Conservation (phyloP, 2,329 filamentous ascomycete genomes). For the Pestalotiopsis fici region DNA sequence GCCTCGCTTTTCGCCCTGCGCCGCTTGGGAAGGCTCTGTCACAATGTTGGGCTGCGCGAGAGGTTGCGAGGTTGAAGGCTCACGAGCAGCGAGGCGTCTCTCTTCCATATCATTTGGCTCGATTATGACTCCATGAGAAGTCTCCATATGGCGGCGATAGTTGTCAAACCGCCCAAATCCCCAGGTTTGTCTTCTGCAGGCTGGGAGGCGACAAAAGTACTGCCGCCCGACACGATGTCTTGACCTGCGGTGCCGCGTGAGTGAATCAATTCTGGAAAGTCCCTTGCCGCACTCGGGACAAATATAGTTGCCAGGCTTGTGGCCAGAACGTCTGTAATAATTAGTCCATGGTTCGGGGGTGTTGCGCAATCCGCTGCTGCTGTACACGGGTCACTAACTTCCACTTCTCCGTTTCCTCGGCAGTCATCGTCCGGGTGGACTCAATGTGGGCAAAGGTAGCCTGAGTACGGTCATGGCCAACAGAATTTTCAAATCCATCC, state of each 20-base stretch:
- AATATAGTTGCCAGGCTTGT: background rate
- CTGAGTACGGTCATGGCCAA: background rate
- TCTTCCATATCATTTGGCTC: slow-evolving; percentile 1
- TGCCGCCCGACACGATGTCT: slow-evolving; percentile 9
- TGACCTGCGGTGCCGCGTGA: slow-evolving; percentile 8
- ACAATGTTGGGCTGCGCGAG: background rate
- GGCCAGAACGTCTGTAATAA: background rate
- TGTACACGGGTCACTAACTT: background rate
- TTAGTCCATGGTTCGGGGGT: background rate
- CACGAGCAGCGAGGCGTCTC: background rate
- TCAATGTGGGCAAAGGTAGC: slow-evolving; percentile 3
- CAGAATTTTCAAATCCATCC: background rate
- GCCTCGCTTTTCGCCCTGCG: background rate
- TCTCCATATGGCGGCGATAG: slow-evolving; percentile 8
- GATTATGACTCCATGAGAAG: background rate
- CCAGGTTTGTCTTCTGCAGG: background rate
- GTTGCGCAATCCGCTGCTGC: background rate
- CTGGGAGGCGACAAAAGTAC: slow-evolving; percentile 3
- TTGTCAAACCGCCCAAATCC: slow-evolving; percentile 10
- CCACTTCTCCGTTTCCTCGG: slow-evolving; percentile 4
- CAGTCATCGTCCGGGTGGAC: background rate
- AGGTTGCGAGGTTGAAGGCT: background rate
- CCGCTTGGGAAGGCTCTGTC: background rate
- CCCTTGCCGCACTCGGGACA: slow-evolving; percentile 11
- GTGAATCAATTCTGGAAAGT: slow-evolving; percentile 5